A percentile compares a stretch with the other conserved stretches of the same genome.
Conservation (phyloP, 2,329 filamentous ascomycete genomes). For the Claviceps sp. region DNA sequence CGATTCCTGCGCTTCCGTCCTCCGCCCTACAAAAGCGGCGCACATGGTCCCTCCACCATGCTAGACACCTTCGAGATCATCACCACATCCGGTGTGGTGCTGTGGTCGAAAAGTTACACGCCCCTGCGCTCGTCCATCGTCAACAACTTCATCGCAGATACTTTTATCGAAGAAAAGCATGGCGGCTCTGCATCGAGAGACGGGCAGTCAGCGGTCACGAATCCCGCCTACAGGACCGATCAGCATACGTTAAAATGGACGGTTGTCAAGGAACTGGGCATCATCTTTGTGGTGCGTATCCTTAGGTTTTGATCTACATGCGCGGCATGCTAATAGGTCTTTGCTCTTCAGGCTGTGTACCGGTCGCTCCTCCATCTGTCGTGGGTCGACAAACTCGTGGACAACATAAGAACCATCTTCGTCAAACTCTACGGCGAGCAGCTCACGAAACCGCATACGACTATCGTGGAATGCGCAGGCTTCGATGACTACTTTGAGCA, state of each 20-base stretch:
- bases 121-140: conserved; percentile 70
- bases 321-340: neutral
- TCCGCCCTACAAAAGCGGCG: neutral
- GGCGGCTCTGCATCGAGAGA: conserved; percentile 47
- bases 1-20: too few species aligned
- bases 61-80: conserved; percentile 94
- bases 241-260: conserved; percentile 95
- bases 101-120: conserved; percentile 85
- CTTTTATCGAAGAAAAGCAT: conserved; percentile 91
- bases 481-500: conserved; percentile 95
- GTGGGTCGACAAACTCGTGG: conserved; percentile 93
- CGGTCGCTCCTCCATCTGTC: conserved; percentile 87
- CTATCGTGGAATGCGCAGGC: conserved; percentile 59
- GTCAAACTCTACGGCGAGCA: conserved; percentile 81
- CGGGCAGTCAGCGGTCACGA: conserved; percentile 43
- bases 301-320: neutral
- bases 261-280: conserved; percentile 75
- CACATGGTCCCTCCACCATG: conserved; percentile 38
- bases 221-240: conserved; percentile 73
- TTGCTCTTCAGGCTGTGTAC: conserved; percentile 64
- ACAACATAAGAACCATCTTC: conserved; percentile 88
- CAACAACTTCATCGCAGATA: conserved; percentile 89
- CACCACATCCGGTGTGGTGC: conserved; percentile 87
- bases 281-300: conserved; percentile 74
- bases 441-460: conserved; percentile 66